A percentile compares a stretch with the other conserved stretches of the same genome.
These are phyloP conservation scores for Sugiyamaella floridensis DNA, from an alignment of 805 yeast genomes.

Conservation along the genomic window DNA sequence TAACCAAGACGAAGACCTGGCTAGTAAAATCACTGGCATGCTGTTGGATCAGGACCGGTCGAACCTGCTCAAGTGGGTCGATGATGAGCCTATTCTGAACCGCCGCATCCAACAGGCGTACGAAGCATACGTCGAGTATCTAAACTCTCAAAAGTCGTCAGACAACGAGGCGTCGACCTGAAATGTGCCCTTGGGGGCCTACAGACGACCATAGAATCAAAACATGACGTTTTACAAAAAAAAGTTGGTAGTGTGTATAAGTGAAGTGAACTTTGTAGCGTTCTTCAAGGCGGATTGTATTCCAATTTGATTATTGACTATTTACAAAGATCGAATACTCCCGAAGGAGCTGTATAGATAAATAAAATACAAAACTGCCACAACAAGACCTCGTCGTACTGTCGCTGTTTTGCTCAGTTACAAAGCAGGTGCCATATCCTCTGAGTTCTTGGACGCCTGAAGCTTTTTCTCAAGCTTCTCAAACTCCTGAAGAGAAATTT, in stretches of 20 bases:
- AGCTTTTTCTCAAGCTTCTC: slow-evolving; percentile 69
- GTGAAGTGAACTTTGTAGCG: too few relatives aligned
- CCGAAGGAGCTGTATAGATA: too few relatives aligned
- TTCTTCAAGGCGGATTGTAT: too few relatives aligned
- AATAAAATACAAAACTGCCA: too few relatives aligned
- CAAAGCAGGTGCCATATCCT: slow-evolving; percentile 16
- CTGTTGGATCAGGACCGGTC: slow-evolving; percentile 82
- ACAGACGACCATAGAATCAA: too few relatives aligned
- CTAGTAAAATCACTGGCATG: slow-evolving; percentile 93
- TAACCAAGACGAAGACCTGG: slow-evolving; percentile 70
- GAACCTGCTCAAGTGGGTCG: slow-evolving; percentile 77
- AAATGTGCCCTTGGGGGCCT: too few relatives aligned
- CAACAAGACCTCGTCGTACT: too few relatives aligned
- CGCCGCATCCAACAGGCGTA: slow-evolving; percentile 84
- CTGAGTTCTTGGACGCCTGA: slow-evolving; percentile 25
- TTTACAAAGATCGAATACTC: too few relatives aligned
- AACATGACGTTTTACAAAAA: too few relatives aligned
- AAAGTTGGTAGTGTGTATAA: too few relatives aligned
- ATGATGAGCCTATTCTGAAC: slow-evolving; percentile 75
- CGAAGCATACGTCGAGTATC: slow-evolving; percentile 83
- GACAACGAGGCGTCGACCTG: neutral
- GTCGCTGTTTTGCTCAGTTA: neutral
- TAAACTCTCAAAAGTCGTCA: slow-evolving; percentile 20
- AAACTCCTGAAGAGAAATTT: slow-evolving; percentile 71
- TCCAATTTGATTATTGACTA: too few relatives aligned